phyloP scores from a whole-genome alignment of 345 rosid genomes.

The Pistacia vera region DNA sequence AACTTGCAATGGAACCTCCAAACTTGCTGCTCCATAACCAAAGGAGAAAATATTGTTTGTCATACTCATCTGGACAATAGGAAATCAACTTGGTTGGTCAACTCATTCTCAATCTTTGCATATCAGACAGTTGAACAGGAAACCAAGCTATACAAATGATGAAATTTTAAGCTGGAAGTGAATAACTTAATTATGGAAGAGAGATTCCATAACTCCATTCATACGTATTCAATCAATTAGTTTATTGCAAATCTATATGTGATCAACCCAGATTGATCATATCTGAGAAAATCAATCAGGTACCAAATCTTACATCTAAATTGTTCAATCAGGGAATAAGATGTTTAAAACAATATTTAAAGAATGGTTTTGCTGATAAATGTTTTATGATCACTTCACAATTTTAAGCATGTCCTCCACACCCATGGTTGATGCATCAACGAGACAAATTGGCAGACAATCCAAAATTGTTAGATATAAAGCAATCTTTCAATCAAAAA shows the following conservation, averaged over 20 bases:
- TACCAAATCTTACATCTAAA: not conserved
- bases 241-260: not conserved
- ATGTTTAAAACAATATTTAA: not conserved
- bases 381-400: not conserved
- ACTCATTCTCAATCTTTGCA: not conserved
- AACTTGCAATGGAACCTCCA: not conserved
- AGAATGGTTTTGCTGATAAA: not conserved
- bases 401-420: not conserved
- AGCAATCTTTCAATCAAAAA: not conserved
- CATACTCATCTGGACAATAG: not conserved
- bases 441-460: not conserved
- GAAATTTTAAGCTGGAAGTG: not conserved
- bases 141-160: not conserved
- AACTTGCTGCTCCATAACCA: slow-evolving; percentile 12
- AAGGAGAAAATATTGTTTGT: not conserved
- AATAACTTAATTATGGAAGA: not conserved
- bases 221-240: not conserved
- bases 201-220: not conserved
- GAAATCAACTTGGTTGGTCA: not conserved
- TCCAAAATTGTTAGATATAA: not conserved
- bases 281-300: not conserved
- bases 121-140: not conserved
- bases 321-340: not conserved
- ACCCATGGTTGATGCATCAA: not conserved
- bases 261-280: too few relatives aligned